phyloP scores from a whole-genome alignment of 23 red algal species.

The Cyanidiococcus yangmingshanensis region DNA sequence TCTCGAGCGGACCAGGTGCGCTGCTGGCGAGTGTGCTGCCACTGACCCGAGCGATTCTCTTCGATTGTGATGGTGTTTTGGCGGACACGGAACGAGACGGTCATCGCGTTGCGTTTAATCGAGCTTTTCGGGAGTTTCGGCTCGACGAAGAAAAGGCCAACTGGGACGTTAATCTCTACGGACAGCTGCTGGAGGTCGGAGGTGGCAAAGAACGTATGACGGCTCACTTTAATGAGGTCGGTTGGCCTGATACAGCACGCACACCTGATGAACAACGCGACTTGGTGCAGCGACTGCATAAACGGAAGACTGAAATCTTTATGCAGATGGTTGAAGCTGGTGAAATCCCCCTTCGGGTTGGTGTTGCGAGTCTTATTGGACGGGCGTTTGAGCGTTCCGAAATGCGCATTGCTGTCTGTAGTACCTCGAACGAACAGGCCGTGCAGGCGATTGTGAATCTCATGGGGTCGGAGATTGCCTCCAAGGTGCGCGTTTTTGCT shows the following conservation, averaged over 20 bases:
- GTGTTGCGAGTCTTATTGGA: constrained; percentile 40
- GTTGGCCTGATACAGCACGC: constrained; percentile 46
- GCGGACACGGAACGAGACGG: constrained; percentile 96
- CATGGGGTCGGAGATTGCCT: constrained; percentile 40
- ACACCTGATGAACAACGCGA: constrained; percentile 22
- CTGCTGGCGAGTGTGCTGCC: not conserved
- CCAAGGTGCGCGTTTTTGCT: constrained; percentile 50
- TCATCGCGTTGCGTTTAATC: constrained; percentile 83
- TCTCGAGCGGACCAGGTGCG: not conserved
- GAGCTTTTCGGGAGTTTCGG: constrained; percentile 49
- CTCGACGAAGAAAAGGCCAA: constrained; percentile 26
- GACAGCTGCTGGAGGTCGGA: constrained; percentile 82
- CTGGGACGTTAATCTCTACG: constrained; percentile 82
- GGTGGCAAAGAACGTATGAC: constrained; percentile 98
- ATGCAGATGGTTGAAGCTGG: constrained; percentile 54
- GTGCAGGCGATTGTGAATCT: constrained; percentile 69
- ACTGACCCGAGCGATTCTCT: constrained; percentile 48
- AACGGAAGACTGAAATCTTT: constrained; percentile 83
- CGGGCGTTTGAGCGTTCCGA: constrained; percentile 37
- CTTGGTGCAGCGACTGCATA: constrained; percentile 61
- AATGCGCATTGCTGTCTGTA: constrained; percentile 65
- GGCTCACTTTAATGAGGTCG: constrained; percentile 58
- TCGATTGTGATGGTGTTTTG: constrained; percentile 97
- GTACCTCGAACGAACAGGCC: constrained; percentile 77
- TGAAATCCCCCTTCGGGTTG: constrained; percentile 58